Percentiles rank a stretch among this genome's conserved stretches.
Evolutionary conservation across 192 early-diverging fungal species (phyloP).

Genomic region (Jimgerdemannia flammicorona): DNA sequence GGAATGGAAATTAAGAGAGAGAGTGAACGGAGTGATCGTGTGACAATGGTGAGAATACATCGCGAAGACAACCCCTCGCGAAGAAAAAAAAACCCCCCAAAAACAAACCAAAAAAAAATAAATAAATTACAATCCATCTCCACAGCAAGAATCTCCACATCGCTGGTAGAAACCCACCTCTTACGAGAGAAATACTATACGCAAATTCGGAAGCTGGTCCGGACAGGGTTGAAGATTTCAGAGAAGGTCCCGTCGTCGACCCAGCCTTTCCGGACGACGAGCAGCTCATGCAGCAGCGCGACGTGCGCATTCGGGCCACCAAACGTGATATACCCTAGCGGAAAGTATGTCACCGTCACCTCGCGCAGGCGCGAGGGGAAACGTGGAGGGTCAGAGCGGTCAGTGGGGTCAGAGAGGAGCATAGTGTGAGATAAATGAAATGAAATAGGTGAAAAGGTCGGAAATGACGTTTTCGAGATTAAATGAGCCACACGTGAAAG

Average conservation of each 20-base stretch:
- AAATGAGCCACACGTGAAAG: too few species aligned
- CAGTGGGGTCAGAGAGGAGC: too few species aligned
- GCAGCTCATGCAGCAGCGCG: constrained; percentile 49
- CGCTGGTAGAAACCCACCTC: constrained; percentile 43
- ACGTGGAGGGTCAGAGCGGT: too few species aligned
- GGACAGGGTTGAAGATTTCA: constrained; percentile 62
- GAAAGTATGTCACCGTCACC: constrained; percentile 28
- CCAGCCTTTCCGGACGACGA: constrained; percentile 52
- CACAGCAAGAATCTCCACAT: constrained; percentile 33
- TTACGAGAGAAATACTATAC: constrained; percentile 46
- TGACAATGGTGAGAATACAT: background rate
- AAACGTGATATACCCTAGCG: constrained; percentile 53
- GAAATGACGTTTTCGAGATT: too few species aligned
- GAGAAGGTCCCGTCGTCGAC: constrained; percentile 51
- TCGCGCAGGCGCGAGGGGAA: background rate
- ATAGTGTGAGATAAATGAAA: too few species aligned
- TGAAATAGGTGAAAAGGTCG: too few species aligned
- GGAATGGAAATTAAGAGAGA: constrained; percentile 13
- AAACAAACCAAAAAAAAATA: too few species aligned
- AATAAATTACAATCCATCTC: too few species aligned
- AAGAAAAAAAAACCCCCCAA: too few species aligned
- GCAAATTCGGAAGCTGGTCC: constrained; percentile 53
- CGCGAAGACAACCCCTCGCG: background rate
- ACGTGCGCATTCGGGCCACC: constrained; percentile 63
- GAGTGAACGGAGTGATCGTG: background rate